Evolutionary conservation across 1,284 basidiomycete genomes (phyloP).

Genomic region (Fomitopsis betulina): DNA sequence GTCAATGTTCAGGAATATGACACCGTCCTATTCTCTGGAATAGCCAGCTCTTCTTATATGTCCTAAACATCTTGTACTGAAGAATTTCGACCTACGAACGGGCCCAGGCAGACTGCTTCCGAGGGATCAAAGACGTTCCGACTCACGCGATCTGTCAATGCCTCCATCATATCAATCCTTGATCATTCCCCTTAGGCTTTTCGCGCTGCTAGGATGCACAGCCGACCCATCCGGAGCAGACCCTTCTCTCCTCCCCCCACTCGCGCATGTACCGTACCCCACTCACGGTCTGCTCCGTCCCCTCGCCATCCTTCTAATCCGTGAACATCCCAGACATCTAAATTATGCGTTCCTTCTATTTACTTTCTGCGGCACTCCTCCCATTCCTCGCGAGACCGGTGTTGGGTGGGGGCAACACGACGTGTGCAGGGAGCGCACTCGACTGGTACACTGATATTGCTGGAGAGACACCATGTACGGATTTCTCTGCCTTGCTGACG

Average conservation of each 20-base stretch:
- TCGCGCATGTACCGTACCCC: background rate
- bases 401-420: slow-evolving; percentile 1
- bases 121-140: no score
- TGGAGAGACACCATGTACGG: slow-evolving; percentile 1
- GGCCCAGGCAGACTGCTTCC: no score
- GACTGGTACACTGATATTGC: slow-evolving; percentile 1
- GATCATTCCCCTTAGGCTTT: no score
- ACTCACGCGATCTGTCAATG: no score
- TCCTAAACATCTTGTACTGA: no score
- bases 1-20: no score
- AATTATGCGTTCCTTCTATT: background rate
- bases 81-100: no score
- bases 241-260: background rate
- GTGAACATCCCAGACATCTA: background rate
- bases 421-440: background rate
- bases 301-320: no score
- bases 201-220: background rate
- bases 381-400: background rate
- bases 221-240: background rate
- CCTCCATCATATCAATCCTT: no score
- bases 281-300: background rate
- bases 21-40: no score
- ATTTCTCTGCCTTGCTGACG: background rate
- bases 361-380: background rate
- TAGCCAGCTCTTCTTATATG: no score